These are phyloP conservation scores for Phaeotremella skinneri DNA, from an alignment of 768 basidiomycete genomes.

Conservation along the genomic window DNA sequence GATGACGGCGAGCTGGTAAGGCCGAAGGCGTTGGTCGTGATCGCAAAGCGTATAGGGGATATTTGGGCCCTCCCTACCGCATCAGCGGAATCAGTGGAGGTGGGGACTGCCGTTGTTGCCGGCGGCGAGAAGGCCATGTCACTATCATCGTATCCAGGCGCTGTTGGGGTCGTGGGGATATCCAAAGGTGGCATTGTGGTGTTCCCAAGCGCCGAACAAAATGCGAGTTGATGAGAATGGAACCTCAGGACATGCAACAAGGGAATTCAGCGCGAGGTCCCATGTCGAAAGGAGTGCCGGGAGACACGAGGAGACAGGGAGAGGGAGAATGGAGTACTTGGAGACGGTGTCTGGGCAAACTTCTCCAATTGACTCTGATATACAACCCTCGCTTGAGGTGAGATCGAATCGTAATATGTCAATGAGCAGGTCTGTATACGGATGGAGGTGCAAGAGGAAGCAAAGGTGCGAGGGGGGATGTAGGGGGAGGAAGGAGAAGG, in stretches of 20 bases:
- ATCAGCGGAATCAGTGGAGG: slow-evolving; percentile 6
- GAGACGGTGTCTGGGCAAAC: no score
- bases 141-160: slow-evolving; percentile 4
- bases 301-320: not conserved
- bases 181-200: slow-evolving; percentile 19
- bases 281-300: not conserved
- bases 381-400: no score
- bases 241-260: not conserved
- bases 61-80: slow-evolving; percentile 6
- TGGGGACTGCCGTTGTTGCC: not conserved
- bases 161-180: slow-evolving; percentile 16
- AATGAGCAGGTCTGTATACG: no score
- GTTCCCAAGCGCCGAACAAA: not conserved
- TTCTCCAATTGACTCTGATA: no score
- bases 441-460: no score
- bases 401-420: no score
- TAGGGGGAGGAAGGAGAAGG: no score
- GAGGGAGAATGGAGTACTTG: not conserved
- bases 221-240: not conserved
- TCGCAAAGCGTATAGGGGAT: slow-evolving; percentile 30
- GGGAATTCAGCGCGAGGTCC: not conserved
- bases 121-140: slow-evolving; percentile 14
- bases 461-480: no score
- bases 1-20: slow-evolving; percentile 29
- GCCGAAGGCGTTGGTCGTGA: slow-evolving; percentile 41